Evolutionary conservation across 352 stramenopile genomes (phyloP).

Genomic region (Blastocystis sp.): DNA sequence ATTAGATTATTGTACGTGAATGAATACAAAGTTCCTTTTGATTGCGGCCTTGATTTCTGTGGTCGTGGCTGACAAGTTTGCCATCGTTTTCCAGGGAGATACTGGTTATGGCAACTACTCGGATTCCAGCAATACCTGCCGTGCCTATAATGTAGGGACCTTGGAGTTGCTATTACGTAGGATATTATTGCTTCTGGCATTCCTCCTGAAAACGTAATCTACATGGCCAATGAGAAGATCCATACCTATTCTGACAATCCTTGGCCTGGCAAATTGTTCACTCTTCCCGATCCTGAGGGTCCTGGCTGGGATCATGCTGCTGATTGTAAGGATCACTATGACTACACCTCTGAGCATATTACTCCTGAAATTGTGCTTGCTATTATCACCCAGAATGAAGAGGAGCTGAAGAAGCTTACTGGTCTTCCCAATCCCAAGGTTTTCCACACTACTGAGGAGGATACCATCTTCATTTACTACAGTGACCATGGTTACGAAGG

Average conservation of each 20-base stretch:
- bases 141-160: constrained; percentile 16
- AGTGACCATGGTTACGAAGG: constrained; percentile 49
- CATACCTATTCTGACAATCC: neutral
- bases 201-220: constrained; percentile 39
- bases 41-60: neutral
- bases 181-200: constrained; percentile 31
- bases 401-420: constrained; percentile 3
- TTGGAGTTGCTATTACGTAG: neutral
- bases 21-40: neutral
- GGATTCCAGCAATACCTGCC: constrained; percentile 36
- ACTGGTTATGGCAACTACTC: constrained; percentile 42
- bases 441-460: neutral
- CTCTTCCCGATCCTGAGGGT: neutral
- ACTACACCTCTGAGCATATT: constrained; percentile 39
- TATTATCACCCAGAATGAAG: constrained; percentile 9
- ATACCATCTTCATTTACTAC: constrained; percentile 57
- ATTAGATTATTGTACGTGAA: neutral
- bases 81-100: constrained; percentile 48
- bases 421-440: constrained; percentile 44
- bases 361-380: constrained; percentile 7
- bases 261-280: constrained; percentile 48
- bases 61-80: constrained; percentile 17
- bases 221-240: constrained; percentile 20
- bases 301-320: neutral
- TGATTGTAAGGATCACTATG: neutral